Base-by-base conservation (phyloP, 1,284 basidiomycete species). In the Clitocybe nebularis region DNA sequence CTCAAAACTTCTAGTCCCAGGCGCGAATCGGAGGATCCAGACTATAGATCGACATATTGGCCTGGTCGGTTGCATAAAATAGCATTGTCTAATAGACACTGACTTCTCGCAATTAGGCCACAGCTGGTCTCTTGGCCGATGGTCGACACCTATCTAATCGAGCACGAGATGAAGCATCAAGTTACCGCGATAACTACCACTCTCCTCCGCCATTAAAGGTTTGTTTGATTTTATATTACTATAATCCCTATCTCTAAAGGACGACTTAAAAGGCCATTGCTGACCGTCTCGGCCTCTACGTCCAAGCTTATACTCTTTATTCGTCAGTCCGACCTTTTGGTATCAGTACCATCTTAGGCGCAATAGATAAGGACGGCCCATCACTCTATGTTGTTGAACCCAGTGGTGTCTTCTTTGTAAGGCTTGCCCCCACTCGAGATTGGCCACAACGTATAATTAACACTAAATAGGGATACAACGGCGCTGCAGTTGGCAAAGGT, bases 321-420 rank as follows among this genome's bases (percentile, higher is more conserved):
- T 97, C 94, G 0, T 97, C 94, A 17, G 96, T 99, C 23, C 84
- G 96, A 19, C 96, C 96, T 0, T 99, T 99, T 55, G 96, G 96
- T 10, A 84, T 95, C 53, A 93, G 92, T 54, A 86, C 93, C 16
- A 88, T 99, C 59, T 69, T 99, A 13, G 95, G 84, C 29, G 85
- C 88, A 7, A 76, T 95, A 5, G 96, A 99, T 72, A 89, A 91
- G 64, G 77, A 77, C 29, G 93, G 93, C 2, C 93, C 96, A 39
- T 74, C 80, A 41, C 74, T 99, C 20, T 97, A 83, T 68, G 85
- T 96, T 48, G 77, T 99, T 42, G 96, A 99, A 66, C 96, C 96
- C 1, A 94, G 90, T 54, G 96, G 96, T 25, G 84, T 96, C 17
- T 93, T 84, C 66, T 90, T 86, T 65, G 91, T 91, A 51, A 46